Conservation (phyloP, 495 filamentous ascomycete genomes). For the Parathielavia appendiculata region DNA sequence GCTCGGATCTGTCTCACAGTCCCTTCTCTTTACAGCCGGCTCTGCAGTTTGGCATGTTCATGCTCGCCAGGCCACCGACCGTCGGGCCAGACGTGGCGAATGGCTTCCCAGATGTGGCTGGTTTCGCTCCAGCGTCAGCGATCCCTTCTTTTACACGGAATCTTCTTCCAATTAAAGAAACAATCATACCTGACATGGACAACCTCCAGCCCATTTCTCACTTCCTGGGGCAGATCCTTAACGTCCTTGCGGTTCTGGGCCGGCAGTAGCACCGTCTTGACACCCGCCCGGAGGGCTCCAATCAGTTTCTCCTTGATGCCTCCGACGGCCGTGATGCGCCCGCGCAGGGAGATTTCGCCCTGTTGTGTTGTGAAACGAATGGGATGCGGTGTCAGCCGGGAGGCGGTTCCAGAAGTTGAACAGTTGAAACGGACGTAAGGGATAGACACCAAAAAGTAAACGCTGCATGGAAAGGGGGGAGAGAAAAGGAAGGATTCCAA, state of each 20-base stretch:
- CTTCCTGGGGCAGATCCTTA: conserved; percentile 86
- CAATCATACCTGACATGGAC: conserved; percentile 71
- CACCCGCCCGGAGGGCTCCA: conserved; percentile 85
- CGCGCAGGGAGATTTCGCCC: conserved; percentile 86
- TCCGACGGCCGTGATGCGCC: conserved; percentile 80
- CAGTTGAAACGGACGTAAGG: conserved; percentile 2
- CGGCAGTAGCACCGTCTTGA: conserved; percentile 89
- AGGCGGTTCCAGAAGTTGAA: not conserved
- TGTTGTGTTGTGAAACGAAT: conserved; percentile 22
- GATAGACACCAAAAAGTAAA: not conserved
- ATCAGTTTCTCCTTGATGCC: conserved; percentile 99
- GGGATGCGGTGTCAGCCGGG: conserved; percentile 26
- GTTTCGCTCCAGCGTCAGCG: too few species aligned
- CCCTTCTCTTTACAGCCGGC: conserved; percentile 27
- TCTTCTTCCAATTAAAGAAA: too few species aligned
- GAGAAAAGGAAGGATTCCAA: not conserved
- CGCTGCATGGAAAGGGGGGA: not conserved
- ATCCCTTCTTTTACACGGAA: not conserved
- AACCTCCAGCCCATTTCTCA: conserved; percentile 81
- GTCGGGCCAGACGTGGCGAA: conserved; percentile 79
- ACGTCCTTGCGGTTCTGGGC: conserved; percentile 88
- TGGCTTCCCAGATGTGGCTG: conserved; percentile 86
- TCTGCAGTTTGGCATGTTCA: conserved; percentile 38
- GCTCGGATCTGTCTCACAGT: not conserved
- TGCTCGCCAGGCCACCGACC: conserved; percentile 70